These are phyloP conservation scores for Pulchroboletus neoregius DNA, from an alignment of 1,284 basidiomycete species.

Conservation along the genomic window DNA sequence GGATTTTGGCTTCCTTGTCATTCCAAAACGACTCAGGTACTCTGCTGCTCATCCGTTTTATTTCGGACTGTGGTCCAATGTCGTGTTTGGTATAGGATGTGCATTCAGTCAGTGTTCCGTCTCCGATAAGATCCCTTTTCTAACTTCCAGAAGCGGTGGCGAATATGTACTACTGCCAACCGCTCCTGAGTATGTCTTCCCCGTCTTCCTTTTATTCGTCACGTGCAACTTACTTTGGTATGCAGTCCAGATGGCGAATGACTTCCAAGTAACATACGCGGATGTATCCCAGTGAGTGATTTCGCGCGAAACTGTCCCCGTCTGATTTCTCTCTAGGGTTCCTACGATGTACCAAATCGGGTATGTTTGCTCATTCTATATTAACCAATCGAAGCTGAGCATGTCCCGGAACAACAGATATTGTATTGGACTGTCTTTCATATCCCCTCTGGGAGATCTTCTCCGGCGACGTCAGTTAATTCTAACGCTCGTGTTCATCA, in stretches of 20 bases:
- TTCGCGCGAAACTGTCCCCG: neutral
- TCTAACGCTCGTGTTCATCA: constrained; percentile 44
- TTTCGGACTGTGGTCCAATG: constrained; percentile 15
- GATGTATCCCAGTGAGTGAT: constrained; percentile 47
- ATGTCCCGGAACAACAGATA: constrained; percentile 37
- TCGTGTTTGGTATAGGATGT: constrained; percentile 18
- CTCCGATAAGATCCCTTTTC: neutral
- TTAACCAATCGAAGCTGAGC: neutral
- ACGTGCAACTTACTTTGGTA: neutral
- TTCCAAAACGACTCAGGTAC: constrained; percentile 18
- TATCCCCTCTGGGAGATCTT: constrained; percentile 64
- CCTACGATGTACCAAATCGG: constrained; percentile 49
- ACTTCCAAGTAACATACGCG: constrained; percentile 51
- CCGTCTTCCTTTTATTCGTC: neutral
- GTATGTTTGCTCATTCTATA: constrained; percentile 20
- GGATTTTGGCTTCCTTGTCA: constrained; percentile 20
- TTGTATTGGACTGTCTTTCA: constrained; percentile 53
- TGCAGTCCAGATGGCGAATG: constrained; percentile 51
- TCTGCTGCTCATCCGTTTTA: constrained; percentile 11
- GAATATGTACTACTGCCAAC: constrained; percentile 72
- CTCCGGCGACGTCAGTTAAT: constrained; percentile 56
- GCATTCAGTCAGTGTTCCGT: constrained; percentile 18
- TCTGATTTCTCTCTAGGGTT: constrained; percentile 32
- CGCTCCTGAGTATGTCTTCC: constrained; percentile 49
- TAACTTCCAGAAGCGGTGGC: constrained; percentile 42